Evolutionary conservation across 2,329 filamentous ascomycete species (phyloP), one percentile per base, ranked within the genome.

Genomic region (Aspergillus terreus): DNA sequence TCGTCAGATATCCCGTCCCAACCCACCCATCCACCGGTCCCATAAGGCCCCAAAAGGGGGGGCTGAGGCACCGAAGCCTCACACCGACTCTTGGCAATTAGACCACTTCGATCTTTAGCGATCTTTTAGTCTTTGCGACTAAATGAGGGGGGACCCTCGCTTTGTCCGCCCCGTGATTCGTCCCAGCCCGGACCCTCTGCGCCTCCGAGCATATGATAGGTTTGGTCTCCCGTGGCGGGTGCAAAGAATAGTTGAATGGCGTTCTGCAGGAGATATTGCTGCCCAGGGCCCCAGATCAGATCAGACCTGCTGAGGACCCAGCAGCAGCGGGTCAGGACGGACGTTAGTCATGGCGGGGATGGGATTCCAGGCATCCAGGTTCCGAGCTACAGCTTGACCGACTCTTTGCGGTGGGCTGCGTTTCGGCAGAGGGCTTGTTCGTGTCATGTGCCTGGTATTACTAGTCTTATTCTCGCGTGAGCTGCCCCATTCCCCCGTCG

Each of bases 61-160:
- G 21, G 30, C 42, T 50, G 47, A 44, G 46, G 32, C 33, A 19
- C n/a, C 42, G 19, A 38, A 33, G 30, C 33, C 30, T 46, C 44
- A 32, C 14, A 32, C 44, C 32, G 30, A 46, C 30, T 33, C 48
- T 50, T 50, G 42, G 48, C 48, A 23, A 19, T 27, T 19, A 38
- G 42, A 40, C 47, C 30, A 30, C 23, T 25, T 50, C 48, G 25
- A 35, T 35, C 14, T 38, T n/a, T n/a, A 38, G 35, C 35, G 35
- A 38, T 38, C 35, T 38, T 38, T 38, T 38, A 38, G 35, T 38
- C 35, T 36, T 36, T 36, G 12, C 6, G 33, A 15, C 33, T 36
- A 15, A 36, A 36, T 38, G 35, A 38, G 35, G 15, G 35, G 35
- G 35, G 35, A 6, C 35, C 35, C 35, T n/a, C 15, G 35, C 7